phyloP scores from a whole-genome alignment of 805 yeast genomes.

The Spathaspora passalidarum region DNA sequence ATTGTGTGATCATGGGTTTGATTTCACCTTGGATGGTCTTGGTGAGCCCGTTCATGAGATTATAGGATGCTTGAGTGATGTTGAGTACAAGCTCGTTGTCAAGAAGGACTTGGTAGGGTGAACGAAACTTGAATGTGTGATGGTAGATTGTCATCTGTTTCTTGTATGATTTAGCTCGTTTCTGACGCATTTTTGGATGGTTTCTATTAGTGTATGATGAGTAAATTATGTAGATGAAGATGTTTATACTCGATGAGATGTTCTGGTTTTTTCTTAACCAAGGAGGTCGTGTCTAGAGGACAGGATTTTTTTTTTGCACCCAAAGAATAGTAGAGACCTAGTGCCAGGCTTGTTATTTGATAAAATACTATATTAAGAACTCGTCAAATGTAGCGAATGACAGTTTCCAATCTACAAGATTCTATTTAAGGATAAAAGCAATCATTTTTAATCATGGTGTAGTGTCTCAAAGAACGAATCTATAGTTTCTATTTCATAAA shows the following conservation, averaged over 20 bases:
- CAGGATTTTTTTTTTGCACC: neutral
- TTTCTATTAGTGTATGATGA: neutral
- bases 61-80: conserved; percentile 65
- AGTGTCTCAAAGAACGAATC: too few relatives aligned
- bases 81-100: conserved; percentile 76
- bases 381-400: too few relatives aligned
- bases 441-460: too few relatives aligned
- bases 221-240: neutral
- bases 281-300: neutral
- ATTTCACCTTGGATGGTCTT: conserved; percentile 82
- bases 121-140: conserved; percentile 87
- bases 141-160: conserved; percentile 86
- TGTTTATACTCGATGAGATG: neutral
- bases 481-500: too few relatives aligned
- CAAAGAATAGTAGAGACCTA: neutral
- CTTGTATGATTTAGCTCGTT: conserved; percentile 89
- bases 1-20: conserved; percentile 91
- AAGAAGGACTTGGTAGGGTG: conserved; percentile 86
- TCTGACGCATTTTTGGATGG: conserved; percentile 77
- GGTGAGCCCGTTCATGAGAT: conserved; percentile 75
- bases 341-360: too few relatives aligned
- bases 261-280: neutral
- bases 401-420: too few relatives aligned
- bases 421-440: too few relatives aligned
- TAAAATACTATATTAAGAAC: too few relatives aligned